Percentiles rank a stretch among this genome's conserved stretches.
These are phyloP conservation scores for Colletotrichum incanum DNA, from an alignment of 2,329 filamentous ascomycete genomes.

Conservation along the genomic window DNA sequence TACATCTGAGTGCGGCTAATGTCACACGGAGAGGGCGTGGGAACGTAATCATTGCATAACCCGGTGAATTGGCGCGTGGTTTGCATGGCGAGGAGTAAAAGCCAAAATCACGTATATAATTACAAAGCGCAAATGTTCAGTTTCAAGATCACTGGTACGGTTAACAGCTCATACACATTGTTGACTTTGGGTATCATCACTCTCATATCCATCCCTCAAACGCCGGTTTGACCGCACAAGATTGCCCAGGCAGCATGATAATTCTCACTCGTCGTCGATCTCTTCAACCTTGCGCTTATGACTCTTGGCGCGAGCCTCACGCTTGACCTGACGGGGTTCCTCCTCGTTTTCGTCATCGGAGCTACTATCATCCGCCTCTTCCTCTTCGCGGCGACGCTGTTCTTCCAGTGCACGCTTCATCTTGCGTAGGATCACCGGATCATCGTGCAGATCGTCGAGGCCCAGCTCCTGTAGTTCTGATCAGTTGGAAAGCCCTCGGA, in stretches of 20 bases:
- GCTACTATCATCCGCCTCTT: constrained; percentile 56
- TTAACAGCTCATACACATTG: not conserved
- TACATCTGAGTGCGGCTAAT: not conserved
- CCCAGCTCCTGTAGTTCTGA: constrained; percentile 60
- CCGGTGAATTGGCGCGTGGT: not conserved
- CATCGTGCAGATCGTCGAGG: constrained; percentile 68
- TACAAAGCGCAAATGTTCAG: constrained; percentile 9
- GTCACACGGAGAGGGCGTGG: not conserved
- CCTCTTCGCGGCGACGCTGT: constrained; percentile 61
- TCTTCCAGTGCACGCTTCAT: constrained; percentile 66
- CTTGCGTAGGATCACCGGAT: constrained; percentile 70
- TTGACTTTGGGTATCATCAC: constrained; percentile 18
- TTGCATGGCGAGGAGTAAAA: constrained; percentile 20
- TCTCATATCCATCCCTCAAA: not conserved
- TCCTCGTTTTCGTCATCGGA: constrained; percentile 15
- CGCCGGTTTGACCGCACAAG: not conserved
- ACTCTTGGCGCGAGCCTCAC: constrained; percentile 7
- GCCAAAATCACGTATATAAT: constrained; percentile 21
- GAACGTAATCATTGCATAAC: not conserved
- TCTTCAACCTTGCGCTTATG: constrained; percentile 31
- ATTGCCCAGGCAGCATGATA: not conserved
- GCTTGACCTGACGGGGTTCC: constrained; percentile 23
- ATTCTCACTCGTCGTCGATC: constrained; percentile 38
- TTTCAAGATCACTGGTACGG: not conserved
- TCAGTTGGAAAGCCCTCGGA: constrained; percentile 21